These are phyloP conservation scores for Asterophora lycoperdoides DNA, from an alignment of 768 basidiomycete genomes.

Conservation along the genomic window DNA sequence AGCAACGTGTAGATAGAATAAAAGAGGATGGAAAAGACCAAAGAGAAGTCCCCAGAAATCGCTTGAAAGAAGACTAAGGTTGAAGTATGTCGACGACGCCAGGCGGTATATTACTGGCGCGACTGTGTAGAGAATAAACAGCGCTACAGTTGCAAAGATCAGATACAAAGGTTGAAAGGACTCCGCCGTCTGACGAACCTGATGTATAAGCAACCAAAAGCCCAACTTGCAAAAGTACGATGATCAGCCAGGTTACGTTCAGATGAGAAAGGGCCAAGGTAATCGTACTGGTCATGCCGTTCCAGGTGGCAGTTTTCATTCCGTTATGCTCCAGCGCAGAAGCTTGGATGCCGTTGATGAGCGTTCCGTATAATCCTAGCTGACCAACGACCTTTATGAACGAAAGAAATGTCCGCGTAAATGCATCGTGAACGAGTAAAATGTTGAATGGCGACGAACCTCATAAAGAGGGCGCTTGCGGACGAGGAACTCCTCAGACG, in stretches of 20 bases:
- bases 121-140: conserved; percentile 82
- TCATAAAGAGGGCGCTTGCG: conserved; percentile 77
- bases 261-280: neutral
- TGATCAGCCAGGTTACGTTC: neutral
- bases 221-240: conserved; percentile 32
- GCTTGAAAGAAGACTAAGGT: conserved; percentile 79
- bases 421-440: neutral
- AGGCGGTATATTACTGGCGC: conserved; percentile 84
- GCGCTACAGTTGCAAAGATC: conserved; percentile 39
- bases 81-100: conserved; percentile 83
- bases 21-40: conserved; percentile 33
- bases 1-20: neutral
- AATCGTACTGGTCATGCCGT: conserved; percentile 58
- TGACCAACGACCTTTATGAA: conserved; percentile 66
- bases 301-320: conserved; percentile 70
- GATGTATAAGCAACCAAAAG: conserved; percentile 37
- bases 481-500: conserved; percentile 86
- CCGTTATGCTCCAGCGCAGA: conserved; percentile 65
- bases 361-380: conserved; percentile 78
- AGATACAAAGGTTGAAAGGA: neutral
- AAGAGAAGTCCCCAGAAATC: conserved; percentile 88
- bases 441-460: conserved; percentile 23
- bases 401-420: neutral
- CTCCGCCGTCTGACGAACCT: conserved; percentile 23
- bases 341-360: conserved; percentile 78